Percentiles rank a stretch among this genome's conserved stretches.
phyloP scores from a whole-genome alignment of 2,329 filamentous ascomycete species.

The Penicillium thymicola region DNA sequence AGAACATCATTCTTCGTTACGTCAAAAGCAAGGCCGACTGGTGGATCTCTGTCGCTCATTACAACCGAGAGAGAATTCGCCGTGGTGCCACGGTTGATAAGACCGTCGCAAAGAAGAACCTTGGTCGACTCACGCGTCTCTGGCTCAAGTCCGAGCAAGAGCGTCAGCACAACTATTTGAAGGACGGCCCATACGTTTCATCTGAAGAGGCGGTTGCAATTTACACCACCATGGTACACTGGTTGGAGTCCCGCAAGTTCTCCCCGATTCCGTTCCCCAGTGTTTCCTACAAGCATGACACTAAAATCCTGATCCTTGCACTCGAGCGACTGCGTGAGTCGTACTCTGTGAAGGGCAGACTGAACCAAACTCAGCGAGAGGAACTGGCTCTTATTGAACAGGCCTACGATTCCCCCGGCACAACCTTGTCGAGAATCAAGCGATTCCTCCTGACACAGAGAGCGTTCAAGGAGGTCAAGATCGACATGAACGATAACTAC shows the following conservation, averaged over 20 bases:
- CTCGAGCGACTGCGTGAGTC: conserved; percentile 89
- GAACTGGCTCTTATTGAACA: conserved; percentile 96
- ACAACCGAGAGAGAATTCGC: conserved; percentile 95
- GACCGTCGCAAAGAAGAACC: conserved; percentile 98
- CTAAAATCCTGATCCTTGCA: conserved; percentile 94
- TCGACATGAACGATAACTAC: conserved; percentile 99
- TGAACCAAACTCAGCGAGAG: conserved; percentile 97
- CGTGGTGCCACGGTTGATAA: conserved; percentile 97
- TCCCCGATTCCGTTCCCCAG: conserved; percentile 98
- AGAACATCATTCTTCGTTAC: conserved; percentile 97
- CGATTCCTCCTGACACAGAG: conserved; percentile 94
- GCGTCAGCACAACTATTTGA: conserved; percentile 98
- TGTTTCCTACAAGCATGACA: conserved; percentile 99
- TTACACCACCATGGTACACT: conserved; percentile 97
- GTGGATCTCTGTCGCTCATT: conserved; percentile 99
- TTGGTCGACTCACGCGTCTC: conserved; percentile 86
- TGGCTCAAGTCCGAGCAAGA: conserved; percentile 99
- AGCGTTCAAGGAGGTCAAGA: conserved; percentile 98
- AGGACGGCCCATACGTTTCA: conserved; percentile 96
- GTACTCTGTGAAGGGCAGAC: conserved; percentile 93
- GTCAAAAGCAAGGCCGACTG: conserved; percentile 99
- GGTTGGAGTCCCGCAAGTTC: conserved; percentile 97
- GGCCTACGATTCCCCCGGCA: conserved; percentile 95
- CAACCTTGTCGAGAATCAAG: conserved; percentile 93
- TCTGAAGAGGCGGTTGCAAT: conserved; percentile 98